Percentiles rank a stretch among this genome's conserved stretches.
These are phyloP conservation scores for Emergomyces africanus DNA, from an alignment of 2,329 filamentous ascomycete genomes.

Conservation along the genomic window DNA sequence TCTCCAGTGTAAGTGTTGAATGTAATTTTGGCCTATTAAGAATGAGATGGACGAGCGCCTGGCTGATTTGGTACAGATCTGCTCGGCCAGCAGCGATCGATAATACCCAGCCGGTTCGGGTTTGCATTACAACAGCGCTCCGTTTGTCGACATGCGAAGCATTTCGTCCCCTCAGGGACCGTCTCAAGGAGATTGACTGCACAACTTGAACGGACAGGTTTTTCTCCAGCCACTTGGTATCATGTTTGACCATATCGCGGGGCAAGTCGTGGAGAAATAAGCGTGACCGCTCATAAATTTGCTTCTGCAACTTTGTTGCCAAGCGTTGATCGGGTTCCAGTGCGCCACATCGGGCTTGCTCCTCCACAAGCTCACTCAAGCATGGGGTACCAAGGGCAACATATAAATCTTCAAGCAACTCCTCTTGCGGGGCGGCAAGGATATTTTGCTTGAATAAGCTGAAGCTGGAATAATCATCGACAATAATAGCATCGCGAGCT, in stretches of 20 bases:
- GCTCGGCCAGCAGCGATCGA: slow-evolving; percentile 60
- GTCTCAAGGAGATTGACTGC: slow-evolving; percentile 61
- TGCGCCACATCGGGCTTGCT: slow-evolving; percentile 60
- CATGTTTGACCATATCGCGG: slow-evolving; percentile 67
- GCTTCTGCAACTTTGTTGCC: slow-evolving; percentile 59
- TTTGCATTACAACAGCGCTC: slow-evolving; percentile 54
- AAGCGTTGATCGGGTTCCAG: slow-evolving; percentile 52
- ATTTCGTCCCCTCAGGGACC: slow-evolving; percentile 58
- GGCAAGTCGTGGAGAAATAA: slow-evolving; percentile 81
- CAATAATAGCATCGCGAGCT: slow-evolving; percentile 59
- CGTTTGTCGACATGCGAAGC: slow-evolving; percentile 61
- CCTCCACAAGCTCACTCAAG: slow-evolving; percentile 64
- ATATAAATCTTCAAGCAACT: slow-evolving; percentile 75
- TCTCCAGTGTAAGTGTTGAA: slow-evolving; percentile 81
- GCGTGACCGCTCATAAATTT: slow-evolving; percentile 76
- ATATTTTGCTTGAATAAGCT: slow-evolving; percentile 75
- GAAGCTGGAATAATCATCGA: slow-evolving; percentile 83
- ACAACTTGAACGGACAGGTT: slow-evolving; percentile 69
- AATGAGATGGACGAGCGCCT: slow-evolving; percentile 69
- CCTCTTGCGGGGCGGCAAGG: slow-evolving; percentile 81
- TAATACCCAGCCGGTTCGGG: slow-evolving; percentile 50
- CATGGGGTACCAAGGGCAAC: slow-evolving; percentile 62
- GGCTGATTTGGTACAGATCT: slow-evolving; percentile 86
- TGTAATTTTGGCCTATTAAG: slow-evolving; percentile 74
- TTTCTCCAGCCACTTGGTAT: slow-evolving; percentile 81